Conservation (phyloP, 192 early-diverging fungal genomes). For the Nowakowskiella sp. region DNA sequence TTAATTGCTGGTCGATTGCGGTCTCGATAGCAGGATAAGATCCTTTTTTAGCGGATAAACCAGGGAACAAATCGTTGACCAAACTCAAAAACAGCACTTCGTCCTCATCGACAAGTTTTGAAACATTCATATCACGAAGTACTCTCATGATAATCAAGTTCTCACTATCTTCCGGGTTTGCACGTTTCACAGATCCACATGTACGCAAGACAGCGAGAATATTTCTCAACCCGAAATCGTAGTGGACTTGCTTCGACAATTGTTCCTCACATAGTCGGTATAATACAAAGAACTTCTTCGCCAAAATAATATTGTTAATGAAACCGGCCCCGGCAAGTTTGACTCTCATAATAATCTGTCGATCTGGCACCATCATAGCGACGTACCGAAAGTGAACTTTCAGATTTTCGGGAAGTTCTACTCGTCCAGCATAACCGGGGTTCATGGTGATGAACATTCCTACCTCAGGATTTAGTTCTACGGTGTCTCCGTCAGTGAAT, state of each 20-base stretch:
- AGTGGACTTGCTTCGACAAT: constrained; percentile 59
- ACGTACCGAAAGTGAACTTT: constrained; percentile 62
- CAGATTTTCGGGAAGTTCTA: constrained; percentile 58
- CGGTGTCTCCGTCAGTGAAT: constrained; percentile 60
- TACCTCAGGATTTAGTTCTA: constrained; percentile 60
- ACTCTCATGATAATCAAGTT: constrained; percentile 59
- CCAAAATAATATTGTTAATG: constrained; percentile 53
- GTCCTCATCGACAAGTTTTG: constrained; percentile 61
- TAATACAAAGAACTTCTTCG: constrained; percentile 60
- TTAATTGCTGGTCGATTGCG: constrained; percentile 52
- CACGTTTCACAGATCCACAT: constrained; percentile 53
- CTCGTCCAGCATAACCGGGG: constrained; percentile 59
- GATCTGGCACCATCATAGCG: constrained; percentile 62
- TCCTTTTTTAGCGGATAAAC: constrained; percentile 49
- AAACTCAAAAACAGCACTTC: constrained; percentile 50
- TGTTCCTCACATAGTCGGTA: constrained; percentile 59
- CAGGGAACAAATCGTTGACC: constrained; percentile 59
- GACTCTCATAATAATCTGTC: constrained; percentile 60
- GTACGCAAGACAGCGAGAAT: constrained; percentile 59
- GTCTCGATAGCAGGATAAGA: constrained; percentile 47
- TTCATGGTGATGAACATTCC: constrained; percentile 67
- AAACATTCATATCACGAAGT: constrained; percentile 58
- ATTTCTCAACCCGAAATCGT: constrained; percentile 58
- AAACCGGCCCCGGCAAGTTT: constrained; percentile 62
- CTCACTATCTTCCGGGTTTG: constrained; percentile 51